Conservation (phyloP, 1,284 basidiomycete genomes). For the Sporisorium exsertum region DNA sequence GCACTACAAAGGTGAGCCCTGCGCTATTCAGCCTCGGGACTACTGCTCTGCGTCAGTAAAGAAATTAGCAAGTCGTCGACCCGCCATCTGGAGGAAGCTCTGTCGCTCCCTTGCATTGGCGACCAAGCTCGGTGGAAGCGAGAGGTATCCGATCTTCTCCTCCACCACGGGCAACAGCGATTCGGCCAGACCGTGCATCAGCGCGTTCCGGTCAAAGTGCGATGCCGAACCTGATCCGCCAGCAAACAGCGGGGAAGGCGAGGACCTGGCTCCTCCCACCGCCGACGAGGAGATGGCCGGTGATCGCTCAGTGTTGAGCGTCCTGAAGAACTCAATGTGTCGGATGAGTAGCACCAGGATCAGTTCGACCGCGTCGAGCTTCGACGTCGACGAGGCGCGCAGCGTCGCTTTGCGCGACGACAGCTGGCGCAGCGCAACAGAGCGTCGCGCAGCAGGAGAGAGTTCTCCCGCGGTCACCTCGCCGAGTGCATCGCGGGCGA, state of each 20-base stretch:
- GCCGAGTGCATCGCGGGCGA: slow-evolving; percentile 52
- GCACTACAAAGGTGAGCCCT: background rate
- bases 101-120: slow-evolving; percentile 49
- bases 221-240: slow-evolving; percentile 7
- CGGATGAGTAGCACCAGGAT: slow-evolving; percentile 85
- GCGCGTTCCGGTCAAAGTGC: slow-evolving; percentile 23
- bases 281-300: background rate
- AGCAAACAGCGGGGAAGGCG: slow-evolving; percentile 10
- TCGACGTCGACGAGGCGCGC: slow-evolving; percentile 72
- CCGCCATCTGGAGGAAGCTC: slow-evolving; percentile 61
- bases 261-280: slow-evolving; percentile 5
- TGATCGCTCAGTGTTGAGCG: slow-evolving; percentile 39
- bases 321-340: slow-evolving; percentile 76
- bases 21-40: background rate
- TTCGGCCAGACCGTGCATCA: slow-evolving; percentile 44
- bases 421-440: slow-evolving; percentile 76
- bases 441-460: slow-evolving; percentile 35
- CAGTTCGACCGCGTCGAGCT: slow-evolving; percentile 82
- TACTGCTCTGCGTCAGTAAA: slow-evolving; percentile 43
- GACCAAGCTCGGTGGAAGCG: slow-evolving; percentile 41
- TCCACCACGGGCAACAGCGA: slow-evolving; percentile 52
- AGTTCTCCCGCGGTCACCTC: slow-evolving; percentile 32
- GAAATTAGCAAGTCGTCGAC: slow-evolving; percentile 44
- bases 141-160: slow-evolving; percentile 55
- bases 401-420: slow-evolving; percentile 72